These are phyloP conservation scores for Quercus wislizeni DNA, from an alignment of 306 rosid species.

Conservation along the genomic window DNA sequence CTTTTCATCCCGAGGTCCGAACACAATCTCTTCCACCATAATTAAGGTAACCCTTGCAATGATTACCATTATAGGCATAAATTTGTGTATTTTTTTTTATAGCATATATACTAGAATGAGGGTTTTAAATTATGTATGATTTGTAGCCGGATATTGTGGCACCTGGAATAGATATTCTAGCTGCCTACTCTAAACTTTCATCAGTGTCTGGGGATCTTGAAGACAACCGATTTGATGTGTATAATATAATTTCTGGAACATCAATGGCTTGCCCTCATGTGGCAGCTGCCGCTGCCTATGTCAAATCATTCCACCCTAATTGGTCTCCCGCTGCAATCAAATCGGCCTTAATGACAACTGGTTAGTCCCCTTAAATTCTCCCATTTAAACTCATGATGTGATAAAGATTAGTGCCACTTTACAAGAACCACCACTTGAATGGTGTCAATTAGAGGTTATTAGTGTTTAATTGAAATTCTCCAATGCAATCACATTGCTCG, in stretches of 20 bases:
- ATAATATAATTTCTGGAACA: slow-evolving; percentile 70
- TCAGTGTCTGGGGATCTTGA: slow-evolving; percentile 31
- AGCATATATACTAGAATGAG: too few relatives aligned
- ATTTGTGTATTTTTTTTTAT: too few relatives aligned
- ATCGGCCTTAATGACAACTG: slow-evolving; percentile 88
- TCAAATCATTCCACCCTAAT: slow-evolving; percentile 75
- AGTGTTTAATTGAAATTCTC: too few relatives aligned
- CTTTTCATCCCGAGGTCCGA: slow-evolving; percentile 82
- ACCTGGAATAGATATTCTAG: slow-evolving; percentile 75
- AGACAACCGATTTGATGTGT: slow-evolving; percentile 40
- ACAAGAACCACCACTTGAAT: too few relatives aligned
- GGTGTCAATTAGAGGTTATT: too few relatives aligned
- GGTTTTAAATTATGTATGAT: too few relatives aligned
- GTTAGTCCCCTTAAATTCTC: slow-evolving; percentile 28
- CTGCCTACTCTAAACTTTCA: slow-evolving; percentile 50
- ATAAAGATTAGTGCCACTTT: too few relatives aligned
- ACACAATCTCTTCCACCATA: slow-evolving; percentile 33
- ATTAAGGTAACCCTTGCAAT: slow-evolving; percentile 47
- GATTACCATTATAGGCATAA: too few relatives aligned
- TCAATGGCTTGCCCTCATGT: slow-evolving; percentile 88
- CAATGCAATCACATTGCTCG: too few relatives aligned
- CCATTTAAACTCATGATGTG: too few relatives aligned
- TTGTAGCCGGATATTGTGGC: slow-evolving; percentile 75
- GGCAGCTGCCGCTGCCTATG: slow-evolving; percentile 62
- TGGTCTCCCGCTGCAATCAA: slow-evolving; percentile 90